phyloP scores from a whole-genome alignment of 805 yeast species.

The Lipomyces spencermartinsiae region DNA sequence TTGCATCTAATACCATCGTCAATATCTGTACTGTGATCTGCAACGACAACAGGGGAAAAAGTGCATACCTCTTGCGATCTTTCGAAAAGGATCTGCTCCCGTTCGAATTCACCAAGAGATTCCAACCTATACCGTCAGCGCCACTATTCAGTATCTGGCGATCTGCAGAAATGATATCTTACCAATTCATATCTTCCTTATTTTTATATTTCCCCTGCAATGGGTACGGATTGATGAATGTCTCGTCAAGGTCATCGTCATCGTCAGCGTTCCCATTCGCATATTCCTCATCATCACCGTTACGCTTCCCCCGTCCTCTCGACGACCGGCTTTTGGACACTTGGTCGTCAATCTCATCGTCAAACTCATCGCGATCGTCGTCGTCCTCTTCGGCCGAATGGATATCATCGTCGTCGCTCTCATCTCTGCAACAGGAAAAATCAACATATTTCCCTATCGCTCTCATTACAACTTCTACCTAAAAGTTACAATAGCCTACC shows the following conservation, averaged over 20 bases:
- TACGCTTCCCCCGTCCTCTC: slow-evolving; percentile 43
- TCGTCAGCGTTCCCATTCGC: slow-evolving; percentile 45
- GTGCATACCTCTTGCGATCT: slow-evolving; percentile 71
- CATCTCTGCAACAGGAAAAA: slow-evolving; percentile 34
- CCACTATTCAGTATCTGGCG: neutral
- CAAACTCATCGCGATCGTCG: slow-evolving; percentile 42
- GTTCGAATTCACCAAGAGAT: slow-evolving; percentile 84
- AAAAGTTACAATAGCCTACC: slow-evolving; percentile 13
- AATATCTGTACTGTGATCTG: neutral
- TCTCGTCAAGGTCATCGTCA: slow-evolving; percentile 46
- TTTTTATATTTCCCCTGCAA: slow-evolving; percentile 89
- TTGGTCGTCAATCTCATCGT: slow-evolving; percentile 50
- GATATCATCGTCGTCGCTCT: slow-evolving; percentile 41
- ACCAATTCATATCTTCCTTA: slow-evolving; percentile 69
- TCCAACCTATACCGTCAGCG: slow-evolving; percentile 49
- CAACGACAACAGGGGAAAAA: neutral
- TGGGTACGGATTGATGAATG: slow-evolving; percentile 78
- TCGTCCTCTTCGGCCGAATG: slow-evolving; percentile 48
- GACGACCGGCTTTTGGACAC: slow-evolving; percentile 46
- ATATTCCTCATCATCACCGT: slow-evolving; percentile 42
- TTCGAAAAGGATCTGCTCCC: slow-evolving; percentile 89
- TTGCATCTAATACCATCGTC: slow-evolving; percentile 56
- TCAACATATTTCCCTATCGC: slow-evolving; percentile 29
- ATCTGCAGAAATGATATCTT: neutral
- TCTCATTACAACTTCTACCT: slow-evolving; percentile 43